Evolutionary conservation across 306 rosid species (phyloP), one percentile per base, ranked within the genome.

Genomic region (Chamaecrista fasciculata): DNA sequence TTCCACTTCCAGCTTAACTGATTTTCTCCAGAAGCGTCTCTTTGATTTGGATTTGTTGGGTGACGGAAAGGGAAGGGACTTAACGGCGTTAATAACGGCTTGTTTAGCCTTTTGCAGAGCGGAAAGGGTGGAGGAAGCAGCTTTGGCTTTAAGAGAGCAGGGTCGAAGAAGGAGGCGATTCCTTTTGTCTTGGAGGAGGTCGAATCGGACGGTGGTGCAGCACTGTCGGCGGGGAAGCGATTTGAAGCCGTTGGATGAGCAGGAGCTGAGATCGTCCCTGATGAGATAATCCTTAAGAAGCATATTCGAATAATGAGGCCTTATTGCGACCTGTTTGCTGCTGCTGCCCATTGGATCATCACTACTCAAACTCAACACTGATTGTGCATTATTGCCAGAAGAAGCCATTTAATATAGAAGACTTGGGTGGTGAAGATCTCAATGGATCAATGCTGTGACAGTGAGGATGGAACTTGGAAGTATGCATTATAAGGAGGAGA

Each of bases 171-270:
- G 77, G 28, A 44, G 67, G 8, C 11, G 53, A 6, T 56, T 73
- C 9, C 8, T 40, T 36, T 2, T 24, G 51, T 48, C 34, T 8
- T 48, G 60, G 55, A 87, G 76, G 60, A 87, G 82, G 43, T 14
- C 61, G 14, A 84, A 72, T 15, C 84, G 76, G 67, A 82, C 74
- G 59, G 76, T 75, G 28, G 84, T 50, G 89, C 96, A 88, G 85
- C 95, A 93, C 44, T 80, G 90, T 31, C 87, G 75, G 23, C 97
- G 88, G 0, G 97, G 92, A 19, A 93, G 74, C 8, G 96, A 86
- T 65, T 82, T 85, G 87, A 90, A 90, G 34, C 94, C 94, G 80
- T 70, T 85, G 42, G 97, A 90, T 65, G 98, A 88, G 68, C 86
- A 83, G 4, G 97, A 93, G 34, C 96, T 74, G 1, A 85, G 72